A percentile compares a stretch with the other conserved stretches of the same genome.
These are phyloP conservation scores for Potentilla sterilis DNA, from an alignment of 306 rosid genomes.

Conservation along the genomic window DNA sequence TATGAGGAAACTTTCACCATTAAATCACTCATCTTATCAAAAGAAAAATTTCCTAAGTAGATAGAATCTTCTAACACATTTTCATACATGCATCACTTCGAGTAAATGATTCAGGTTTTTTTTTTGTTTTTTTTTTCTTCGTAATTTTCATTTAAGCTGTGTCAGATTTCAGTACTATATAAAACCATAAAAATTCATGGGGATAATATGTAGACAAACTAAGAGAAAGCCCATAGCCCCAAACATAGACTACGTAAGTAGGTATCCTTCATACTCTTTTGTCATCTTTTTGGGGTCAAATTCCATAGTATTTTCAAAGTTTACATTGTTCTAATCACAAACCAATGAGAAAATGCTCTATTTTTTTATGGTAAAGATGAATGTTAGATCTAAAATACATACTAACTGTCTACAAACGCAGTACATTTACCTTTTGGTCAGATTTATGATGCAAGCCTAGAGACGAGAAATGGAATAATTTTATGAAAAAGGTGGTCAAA, in stretches of 20 bases:
- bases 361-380: not conserved
- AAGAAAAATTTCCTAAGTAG: not conserved
- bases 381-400: not conserved
- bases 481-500: constrained; percentile 19
- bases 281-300: not conserved
- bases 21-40: not conserved
- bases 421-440: not conserved
- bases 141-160: not conserved
- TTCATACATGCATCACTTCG: not conserved
- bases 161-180: not conserved
- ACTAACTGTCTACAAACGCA: not conserved
- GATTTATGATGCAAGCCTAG: constrained; percentile 5
- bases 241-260: not conserved
- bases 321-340: not conserved
- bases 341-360: not conserved
- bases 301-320: not conserved
- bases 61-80: not conserved
- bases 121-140: not conserved
- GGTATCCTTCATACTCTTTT: not conserved
- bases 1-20: constrained; percentile 10
- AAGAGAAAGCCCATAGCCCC: not conserved
- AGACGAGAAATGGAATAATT: constrained; percentile 2
- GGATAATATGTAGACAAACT: not conserved
- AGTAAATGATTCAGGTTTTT: not conserved
- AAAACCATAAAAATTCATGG: not conserved